phyloP scores from a whole-genome alignment of 2,329 filamentous ascomycete genomes.

The Lecanicillium sp. region DNA sequence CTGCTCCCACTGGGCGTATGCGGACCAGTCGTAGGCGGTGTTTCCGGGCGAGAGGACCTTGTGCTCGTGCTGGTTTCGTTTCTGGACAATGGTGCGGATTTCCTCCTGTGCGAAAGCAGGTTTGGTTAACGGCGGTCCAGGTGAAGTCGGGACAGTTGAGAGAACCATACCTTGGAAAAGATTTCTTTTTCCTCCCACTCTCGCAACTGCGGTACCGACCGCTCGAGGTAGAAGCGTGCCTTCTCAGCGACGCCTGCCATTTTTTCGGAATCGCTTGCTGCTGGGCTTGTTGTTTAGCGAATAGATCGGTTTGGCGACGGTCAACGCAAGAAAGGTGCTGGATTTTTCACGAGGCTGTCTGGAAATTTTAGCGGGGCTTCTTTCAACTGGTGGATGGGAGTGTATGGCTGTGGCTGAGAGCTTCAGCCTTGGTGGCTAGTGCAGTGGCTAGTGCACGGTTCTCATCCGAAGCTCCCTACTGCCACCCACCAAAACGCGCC shows the following conservation, averaged over 20 bases:
- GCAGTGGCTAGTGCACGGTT: too few relatives aligned
- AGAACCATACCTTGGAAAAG: slow-evolving; percentile 61
- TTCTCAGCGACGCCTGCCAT: slow-evolving; percentile 90
- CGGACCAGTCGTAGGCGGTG: slow-evolving; percentile 70
- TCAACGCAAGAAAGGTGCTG: slow-evolving; percentile 4
- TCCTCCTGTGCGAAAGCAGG: slow-evolving; percentile 58
- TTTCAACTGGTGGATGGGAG: too few relatives aligned
- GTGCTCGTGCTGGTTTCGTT: slow-evolving; percentile 90
- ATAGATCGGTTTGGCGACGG: background rate
- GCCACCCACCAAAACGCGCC: background rate
- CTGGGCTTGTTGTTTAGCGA: background rate
- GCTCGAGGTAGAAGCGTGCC: slow-evolving; percentile 90
- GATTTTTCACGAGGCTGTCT: slow-evolving; percentile 20
- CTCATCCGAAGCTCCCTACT: too few relatives aligned
- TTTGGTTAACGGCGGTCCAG: background rate
- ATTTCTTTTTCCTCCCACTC: slow-evolving; percentile 90
- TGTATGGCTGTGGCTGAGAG: slow-evolving; percentile 6
- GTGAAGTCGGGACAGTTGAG: background rate
- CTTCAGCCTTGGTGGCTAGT: slow-evolving; percentile 17
- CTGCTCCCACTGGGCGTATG: slow-evolving; percentile 70
- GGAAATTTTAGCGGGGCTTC: slow-evolving; percentile 22
- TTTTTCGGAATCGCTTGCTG: background rate
- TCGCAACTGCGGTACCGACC: slow-evolving; percentile 83
- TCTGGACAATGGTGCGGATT: slow-evolving; percentile 80
- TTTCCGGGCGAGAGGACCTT: slow-evolving; percentile 77